Evolutionary conservation across 305 asterid species (phyloP).

Genomic region (Striga hermonthica): DNA sequence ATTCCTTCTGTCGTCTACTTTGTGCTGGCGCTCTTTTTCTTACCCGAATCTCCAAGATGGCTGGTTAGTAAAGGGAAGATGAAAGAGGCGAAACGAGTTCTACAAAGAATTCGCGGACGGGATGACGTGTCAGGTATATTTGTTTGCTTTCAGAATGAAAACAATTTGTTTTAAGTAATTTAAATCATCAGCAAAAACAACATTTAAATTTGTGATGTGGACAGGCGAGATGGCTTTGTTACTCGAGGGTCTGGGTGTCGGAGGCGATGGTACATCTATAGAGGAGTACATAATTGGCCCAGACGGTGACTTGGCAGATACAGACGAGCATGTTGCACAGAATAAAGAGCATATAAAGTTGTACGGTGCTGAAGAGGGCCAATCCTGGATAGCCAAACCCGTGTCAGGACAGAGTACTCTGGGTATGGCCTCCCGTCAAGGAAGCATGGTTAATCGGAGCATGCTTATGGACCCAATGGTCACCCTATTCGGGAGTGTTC

Average conservation of each 20-base stretch:
- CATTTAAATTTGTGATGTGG: too few relatives aligned
- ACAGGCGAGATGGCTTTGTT: slow-evolving; percentile 97
- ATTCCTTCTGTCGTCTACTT: slow-evolving; percentile 71
- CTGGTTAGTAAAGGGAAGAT: slow-evolving; percentile 83
- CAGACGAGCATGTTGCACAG: slow-evolving; percentile 56
- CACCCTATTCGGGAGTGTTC: slow-evolving; percentile 82
- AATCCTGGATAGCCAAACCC: slow-evolving; percentile 88
- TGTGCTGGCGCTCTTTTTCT: slow-evolving; percentile 51
- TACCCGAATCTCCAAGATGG: slow-evolving; percentile 99
- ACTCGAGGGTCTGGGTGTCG: slow-evolving; percentile 73
- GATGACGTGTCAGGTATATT: slow-evolving; percentile 78
- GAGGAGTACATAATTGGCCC: slow-evolving; percentile 82
- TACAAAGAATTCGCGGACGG: slow-evolving; percentile 72
- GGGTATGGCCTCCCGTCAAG: slow-evolving; percentile 63
- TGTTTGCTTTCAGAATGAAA: too few relatives aligned
- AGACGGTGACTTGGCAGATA: slow-evolving; percentile 55
- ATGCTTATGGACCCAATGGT: slow-evolving; percentile 79
- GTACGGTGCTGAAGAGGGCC: slow-evolving; percentile 94
- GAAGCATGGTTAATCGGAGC: slow-evolving; percentile 56
- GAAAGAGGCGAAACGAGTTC: slow-evolving; percentile 72
- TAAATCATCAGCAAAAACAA: too few relatives aligned
- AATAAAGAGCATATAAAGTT: slow-evolving; percentile 57
- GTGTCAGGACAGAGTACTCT: slow-evolving; percentile 70
- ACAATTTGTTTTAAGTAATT: too few relatives aligned
- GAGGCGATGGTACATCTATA: slow-evolving; percentile 66